These are phyloP conservation scores for Aspergillus leporis DNA, from an alignment of 495 filamentous ascomycete species.

Conservation along the genomic window DNA sequence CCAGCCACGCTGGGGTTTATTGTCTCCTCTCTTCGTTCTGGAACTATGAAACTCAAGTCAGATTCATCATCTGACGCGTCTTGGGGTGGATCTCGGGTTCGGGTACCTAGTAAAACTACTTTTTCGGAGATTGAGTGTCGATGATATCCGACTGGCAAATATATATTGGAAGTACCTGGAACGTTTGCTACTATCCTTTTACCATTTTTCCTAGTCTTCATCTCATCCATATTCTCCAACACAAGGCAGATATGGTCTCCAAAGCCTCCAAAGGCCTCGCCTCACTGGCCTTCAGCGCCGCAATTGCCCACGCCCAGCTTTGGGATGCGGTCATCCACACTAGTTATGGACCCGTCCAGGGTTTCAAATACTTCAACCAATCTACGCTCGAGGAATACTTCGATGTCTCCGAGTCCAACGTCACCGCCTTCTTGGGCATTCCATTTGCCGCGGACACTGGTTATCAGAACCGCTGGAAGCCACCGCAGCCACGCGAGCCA, in stretches of 20 bases:
- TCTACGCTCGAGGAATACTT: constrained; percentile 29
- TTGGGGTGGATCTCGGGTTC: too few species aligned
- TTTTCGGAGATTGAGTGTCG: too few species aligned
- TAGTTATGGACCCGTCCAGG: constrained; percentile 27
- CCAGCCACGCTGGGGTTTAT: too few species aligned
- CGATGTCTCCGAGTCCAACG: constrained; percentile 47
- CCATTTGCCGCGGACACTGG: constrained; percentile 31
- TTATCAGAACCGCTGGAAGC: constrained; percentile 32
- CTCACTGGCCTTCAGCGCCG: not conserved
- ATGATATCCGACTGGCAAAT: too few species aligned
- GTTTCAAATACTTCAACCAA: constrained; percentile 32
- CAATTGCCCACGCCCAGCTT: not conserved
- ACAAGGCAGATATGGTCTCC: not conserved
- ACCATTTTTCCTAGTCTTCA: too few species aligned
- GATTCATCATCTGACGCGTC: too few species aligned
- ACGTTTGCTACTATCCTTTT: too few species aligned
- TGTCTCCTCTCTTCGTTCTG: too few species aligned
- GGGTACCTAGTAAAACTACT: too few species aligned
- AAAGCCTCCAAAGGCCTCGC: not conserved
- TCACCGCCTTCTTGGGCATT: constrained; percentile 38
- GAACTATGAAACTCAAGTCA: too few species aligned
- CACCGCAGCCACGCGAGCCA: constrained; percentile 25
- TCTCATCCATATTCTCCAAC: too few species aligned
- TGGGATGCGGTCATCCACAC: constrained; percentile 19
- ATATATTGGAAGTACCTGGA: too few species aligned